Conservation (phyloP, 2,329 filamentous ascomycete species). For the Lithohypha guttulata region DNA sequence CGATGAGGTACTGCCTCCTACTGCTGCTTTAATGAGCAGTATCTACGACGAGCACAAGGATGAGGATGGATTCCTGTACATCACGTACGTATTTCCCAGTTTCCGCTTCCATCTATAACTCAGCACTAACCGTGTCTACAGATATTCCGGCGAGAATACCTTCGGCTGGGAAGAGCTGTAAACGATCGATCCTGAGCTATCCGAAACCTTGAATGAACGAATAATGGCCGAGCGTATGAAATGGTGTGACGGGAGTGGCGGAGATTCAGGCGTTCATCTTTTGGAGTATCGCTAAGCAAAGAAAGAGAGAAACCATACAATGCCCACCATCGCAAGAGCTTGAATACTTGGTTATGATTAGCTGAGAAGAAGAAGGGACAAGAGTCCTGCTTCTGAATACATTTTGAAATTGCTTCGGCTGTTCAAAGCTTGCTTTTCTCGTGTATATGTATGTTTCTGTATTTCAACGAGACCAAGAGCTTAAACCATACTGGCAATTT, state of each 20-base stretch:
- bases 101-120: neutral
- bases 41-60: slow-evolving; percentile 99
- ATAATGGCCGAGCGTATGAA: neutral
- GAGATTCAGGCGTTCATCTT: slow-evolving; percentile 4
- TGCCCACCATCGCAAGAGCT: neutral
- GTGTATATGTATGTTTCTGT: too few species aligned
- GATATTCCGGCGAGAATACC: slow-evolving; percentile 97
- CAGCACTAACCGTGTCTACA: slow-evolving; percentile 27
- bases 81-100: slow-evolving; percentile 54
- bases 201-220: neutral
- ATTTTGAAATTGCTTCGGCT: slow-evolving; percentile 1
- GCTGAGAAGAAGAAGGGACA: slow-evolving; percentile 2
- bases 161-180: slow-evolving; percentile 50
- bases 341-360: neutral
- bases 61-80: slow-evolving; percentile 86
- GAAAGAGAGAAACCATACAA: neutral
- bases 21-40: slow-evolving; percentile 95
- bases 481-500: too few species aligned
- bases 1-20: slow-evolving; percentile 92
- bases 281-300: neutral
- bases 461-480: too few species aligned
- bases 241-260: slow-evolving; percentile 5
- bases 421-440: too few species aligned
- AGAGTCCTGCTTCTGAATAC: slow-evolving; percentile 5
- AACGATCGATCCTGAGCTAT: neutral